Evolutionary conservation across 176 grass and related monocot genomes (phyloP).

Genomic region (Carex scoparia): DNA sequence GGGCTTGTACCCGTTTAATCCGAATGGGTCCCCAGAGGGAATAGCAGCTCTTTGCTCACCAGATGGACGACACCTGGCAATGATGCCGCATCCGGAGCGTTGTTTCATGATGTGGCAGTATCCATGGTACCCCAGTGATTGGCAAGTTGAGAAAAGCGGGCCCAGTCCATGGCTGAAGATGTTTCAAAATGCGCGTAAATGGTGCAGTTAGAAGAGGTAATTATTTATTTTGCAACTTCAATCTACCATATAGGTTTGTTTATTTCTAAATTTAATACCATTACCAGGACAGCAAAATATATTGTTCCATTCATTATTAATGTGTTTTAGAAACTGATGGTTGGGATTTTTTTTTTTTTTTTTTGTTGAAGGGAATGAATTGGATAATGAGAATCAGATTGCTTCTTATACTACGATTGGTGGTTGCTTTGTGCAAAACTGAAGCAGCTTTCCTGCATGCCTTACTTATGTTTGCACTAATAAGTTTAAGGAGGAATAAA

Average conservation of each 20-base stretch:
- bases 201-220: slow-evolving; percentile 35
- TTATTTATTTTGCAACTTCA: background rate
- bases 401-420: background rate
- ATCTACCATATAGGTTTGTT: background rate
- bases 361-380: background rate
- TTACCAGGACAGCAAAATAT: background rate
- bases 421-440: background rate
- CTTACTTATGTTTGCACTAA: background rate
- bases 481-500: background rate
- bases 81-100: slow-evolving; percentile 96
- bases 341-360: background rate
- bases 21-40: slow-evolving; percentile 84
- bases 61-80: slow-evolving; percentile 79
- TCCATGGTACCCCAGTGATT: slow-evolving; percentile 88
- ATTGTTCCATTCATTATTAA: background rate
- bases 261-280: background rate
- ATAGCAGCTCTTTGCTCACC: slow-evolving; percentile 82
- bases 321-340: background rate
- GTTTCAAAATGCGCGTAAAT: slow-evolving; percentile 93
- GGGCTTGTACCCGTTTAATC: slow-evolving; percentile 85
- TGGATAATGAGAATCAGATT: background rate
- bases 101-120: slow-evolving; percentile 99
- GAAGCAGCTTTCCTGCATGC: background rate
- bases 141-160: slow-evolving; percentile 61
- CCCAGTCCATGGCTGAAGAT: slow-evolving; percentile 81